These are phyloP conservation scores for Blastobotrys parvus DNA, from an alignment of 805 yeast species.

Conservation along the genomic window DNA sequence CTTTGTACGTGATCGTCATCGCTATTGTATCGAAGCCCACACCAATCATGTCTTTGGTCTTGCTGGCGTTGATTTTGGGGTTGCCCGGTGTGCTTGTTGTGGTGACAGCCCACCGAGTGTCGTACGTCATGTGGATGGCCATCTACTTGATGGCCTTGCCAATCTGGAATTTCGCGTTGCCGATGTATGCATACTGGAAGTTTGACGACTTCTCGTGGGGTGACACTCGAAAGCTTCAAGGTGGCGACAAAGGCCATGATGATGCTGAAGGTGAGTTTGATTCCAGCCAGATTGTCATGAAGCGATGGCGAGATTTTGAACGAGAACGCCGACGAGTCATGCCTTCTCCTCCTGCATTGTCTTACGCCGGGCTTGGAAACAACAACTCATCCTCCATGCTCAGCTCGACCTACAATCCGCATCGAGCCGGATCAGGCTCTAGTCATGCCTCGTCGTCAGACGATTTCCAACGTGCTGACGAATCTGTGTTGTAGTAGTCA, in stretches of 20 bases:
- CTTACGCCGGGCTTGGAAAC: neutral
- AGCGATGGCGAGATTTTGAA: slow-evolving; percentile 92
- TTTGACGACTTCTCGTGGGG: slow-evolving; percentile 98
- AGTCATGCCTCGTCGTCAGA: neutral
- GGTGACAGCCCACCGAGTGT: slow-evolving; percentile 57
- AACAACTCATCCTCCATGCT: slow-evolving; percentile 1
- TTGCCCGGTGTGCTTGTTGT: slow-evolving; percentile 77
- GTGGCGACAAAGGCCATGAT: slow-evolving; percentile 60
- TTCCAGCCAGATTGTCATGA: slow-evolving; percentile 82
- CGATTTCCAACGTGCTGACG: slow-evolving; percentile 1
- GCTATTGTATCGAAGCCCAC: slow-evolving; percentile 69
- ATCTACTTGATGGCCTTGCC: slow-evolving; percentile 76
- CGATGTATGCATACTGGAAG: slow-evolving; percentile 85
- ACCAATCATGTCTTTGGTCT: slow-evolving; percentile 65
- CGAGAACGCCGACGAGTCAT: slow-evolving; percentile 52
- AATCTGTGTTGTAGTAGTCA: neutral
- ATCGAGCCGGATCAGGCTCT: neutral
- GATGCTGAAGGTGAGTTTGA: slow-evolving; percentile 78
- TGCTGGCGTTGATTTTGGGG: slow-evolving; percentile 74
- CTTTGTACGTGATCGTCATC: slow-evolving; percentile 65
- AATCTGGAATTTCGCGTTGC: slow-evolving; percentile 85
- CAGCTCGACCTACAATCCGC: neutral
- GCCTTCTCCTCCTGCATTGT: slow-evolving; percentile 10
- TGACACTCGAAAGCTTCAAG: slow-evolving; percentile 75
- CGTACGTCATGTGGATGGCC: slow-evolving; percentile 70